Base-by-base conservation (phyloP, 441 rosid species). In the Isatis lusitanica region DNA sequence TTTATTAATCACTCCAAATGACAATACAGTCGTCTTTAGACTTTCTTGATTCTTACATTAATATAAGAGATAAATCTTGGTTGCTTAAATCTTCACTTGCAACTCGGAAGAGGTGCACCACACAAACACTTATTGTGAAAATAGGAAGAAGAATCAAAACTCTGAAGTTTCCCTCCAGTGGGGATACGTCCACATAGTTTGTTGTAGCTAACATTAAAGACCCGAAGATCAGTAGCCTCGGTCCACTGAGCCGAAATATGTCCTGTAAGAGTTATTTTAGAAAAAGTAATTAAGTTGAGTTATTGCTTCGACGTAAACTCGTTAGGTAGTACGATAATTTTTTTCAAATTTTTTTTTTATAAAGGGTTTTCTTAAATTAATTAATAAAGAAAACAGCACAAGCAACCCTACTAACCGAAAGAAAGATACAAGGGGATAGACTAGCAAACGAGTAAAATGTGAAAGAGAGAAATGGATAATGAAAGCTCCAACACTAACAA, bases 181-280 rank as follows among this genome's bases (percentile, higher is more conserved):
- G 91, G 94, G 35, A 89, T 89, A 66, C 57, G 6, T 5, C 88
- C 88, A 70, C 94, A 89, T 30, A 89, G 74, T 73, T 36, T 68
- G 69, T 88, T 88, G 44, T 86, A 88, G 70, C 90, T 88, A 58
- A 88, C 87, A 59, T 88, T 77, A 31, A 88, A 80, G 30, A 11
- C 6, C 59, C 66, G 82, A 70, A 83, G 44, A 28, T 55, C 30
- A 21, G 24, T 21, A 52, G 26, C 2, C 18, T 68, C 62, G 13
- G 85, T 63, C 85, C 84, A 17, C 13, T 63, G 73, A 60, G 64
- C 50, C 11, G 92, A 88, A 35, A 87, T 65, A 47, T 50, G 75
- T 17, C 92, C 86, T 2, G 63, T 31, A 31, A 31, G n/a, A n/a
- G n/a, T n/a, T n/a, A n/a, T n/a, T n/a, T n/a, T n/a, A n/a, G n/a